Evolutionary conservation across 169 alveolate species (phyloP).

Genomic region (Cryptosporidium canis): DNA sequence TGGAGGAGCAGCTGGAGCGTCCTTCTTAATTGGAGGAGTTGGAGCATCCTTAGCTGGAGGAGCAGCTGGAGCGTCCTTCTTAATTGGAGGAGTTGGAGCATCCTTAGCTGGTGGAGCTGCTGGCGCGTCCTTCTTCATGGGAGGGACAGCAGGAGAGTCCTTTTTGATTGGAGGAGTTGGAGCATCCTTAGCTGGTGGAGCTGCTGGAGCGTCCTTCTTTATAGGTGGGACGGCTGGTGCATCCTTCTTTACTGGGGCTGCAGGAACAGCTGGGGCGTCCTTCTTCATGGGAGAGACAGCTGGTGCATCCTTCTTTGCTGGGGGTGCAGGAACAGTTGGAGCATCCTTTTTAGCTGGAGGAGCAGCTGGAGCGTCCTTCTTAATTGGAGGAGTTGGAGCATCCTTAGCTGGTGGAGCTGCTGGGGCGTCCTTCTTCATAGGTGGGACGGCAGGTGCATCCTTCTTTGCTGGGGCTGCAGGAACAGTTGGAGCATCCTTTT

Average conservation of each 20-base stretch:
- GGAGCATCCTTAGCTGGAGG: not conserved
- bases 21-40: constrained; percentile 1
- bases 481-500: not conserved
- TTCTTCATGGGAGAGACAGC: not conserved
- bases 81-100: not conserved
- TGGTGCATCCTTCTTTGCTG: constrained; percentile 22
- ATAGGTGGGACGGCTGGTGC: not conserved
- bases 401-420: constrained; percentile 12
- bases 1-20: not conserved
- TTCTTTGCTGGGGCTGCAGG: not conserved
- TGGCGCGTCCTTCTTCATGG: not conserved
- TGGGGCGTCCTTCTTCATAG: not conserved
- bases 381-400: not conserved
- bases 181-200: not conserved
- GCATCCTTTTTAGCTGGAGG: not conserved
- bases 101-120: not conserved
- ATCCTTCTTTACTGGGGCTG: not conserved
- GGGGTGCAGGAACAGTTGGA: not conserved
- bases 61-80: not conserved
- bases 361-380: not conserved
- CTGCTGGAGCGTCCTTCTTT: not conserved
- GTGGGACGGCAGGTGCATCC: constrained; percentile 23
- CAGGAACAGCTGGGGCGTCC: constrained; percentile 16
- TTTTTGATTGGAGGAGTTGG: not conserved
- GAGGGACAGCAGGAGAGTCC: not conserved